Base-by-base conservation (phyloP, 2,329 filamentous ascomycete species). In the Ophiostoma sp. region DNA sequence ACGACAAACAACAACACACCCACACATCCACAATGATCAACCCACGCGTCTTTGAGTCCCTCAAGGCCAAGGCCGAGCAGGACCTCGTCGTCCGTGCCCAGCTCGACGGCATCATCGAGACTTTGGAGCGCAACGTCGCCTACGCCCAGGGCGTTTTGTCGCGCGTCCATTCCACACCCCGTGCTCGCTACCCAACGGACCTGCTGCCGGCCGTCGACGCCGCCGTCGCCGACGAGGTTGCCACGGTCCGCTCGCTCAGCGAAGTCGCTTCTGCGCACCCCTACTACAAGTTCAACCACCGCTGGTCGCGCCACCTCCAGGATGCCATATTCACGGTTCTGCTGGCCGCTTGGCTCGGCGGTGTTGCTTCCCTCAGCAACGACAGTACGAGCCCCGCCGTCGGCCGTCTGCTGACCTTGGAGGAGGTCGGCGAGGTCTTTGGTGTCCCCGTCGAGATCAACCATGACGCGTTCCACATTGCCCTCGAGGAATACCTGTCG, bases 401-500 rank as follows among this genome's bases (percentile, higher is more conserved):
- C 70, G 92, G 87, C 78, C 89, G 87, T 61, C 90, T 99, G 71
- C 83, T 97, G 79, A 97, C 93, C 0, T 92, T 98, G 74, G 94
- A 98, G 78, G 91, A 98, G 78, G 90, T 97, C 55, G 95, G 95
- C 68, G 85, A 88, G 76, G 88, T 94, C 76, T 87, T 98, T 77
- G 87, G 91, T 75, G 95, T 97, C 12, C 95, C 94, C 15, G 92
- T 96, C 76, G 98, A 98, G 79, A 97, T 97, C 82, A 92, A 95
- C 79, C 86, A 88, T 75, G 95, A 98, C 81, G 89, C 90, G 69
- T 99, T 99, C 87, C 96, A 99, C 82, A 87, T 99, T 78, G 97
- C 94, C 59, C 95, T 98, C 78, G 96, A 99, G 83, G 96, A 99
- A 83, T 99, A 99, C 82, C 90, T 99, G 31, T 91, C 97, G 74